Evolutionary conservation across 768 basidiomycete genomes (phyloP), one percentile per base, ranked within the genome.

Genomic region (Leccinum aurantiacum): DNA sequence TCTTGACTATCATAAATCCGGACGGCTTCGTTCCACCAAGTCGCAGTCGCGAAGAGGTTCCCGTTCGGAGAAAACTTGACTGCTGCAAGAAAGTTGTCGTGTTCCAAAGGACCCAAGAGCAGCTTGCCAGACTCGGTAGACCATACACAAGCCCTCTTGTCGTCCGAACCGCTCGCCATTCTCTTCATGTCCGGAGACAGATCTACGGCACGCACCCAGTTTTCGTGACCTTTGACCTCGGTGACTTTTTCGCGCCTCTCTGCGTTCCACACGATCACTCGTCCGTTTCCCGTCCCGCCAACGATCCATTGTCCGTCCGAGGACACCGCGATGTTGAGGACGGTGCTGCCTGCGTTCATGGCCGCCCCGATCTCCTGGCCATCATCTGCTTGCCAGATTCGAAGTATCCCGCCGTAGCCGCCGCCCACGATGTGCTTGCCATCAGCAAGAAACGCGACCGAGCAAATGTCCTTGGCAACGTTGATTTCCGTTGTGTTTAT

Each of bases 181-280:
- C 15, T 53, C 6, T 50, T 59, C 50, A 3, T 25, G 15, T 67
- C 63, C 4, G 53, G 57, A 15, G 67, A 67, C 17, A 67, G 8
- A 31, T 67, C 67, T 5, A 67, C 60, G 19, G 62, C 61, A 54
- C 62, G 62, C 60, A 63, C 62, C 62, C 37, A 63, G 14, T 47
- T 24, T 27, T 4, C 9, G 10, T 63, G 64, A 9, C 38, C 66
- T 6, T 56, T 48, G 10, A 66, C 19, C 47, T 62, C 58, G 47
- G 17, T 10, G 22, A 59, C 49, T 14, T 60, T 60, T 37, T 63
- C 51, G 22, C 14, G 33, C 22, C 8, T 13, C 35, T 67, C 54
- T 14, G 25, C 58, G 3, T 58, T 31, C 66, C 66, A 67, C 17
- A 67, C 56, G 2, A 33, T 35, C 33, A 64, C 58, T 49, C 13